These are phyloP conservation scores for Symbiodinium natans DNA, from an alignment of 73 alveolate genomes.

Conservation along the genomic window DNA sequence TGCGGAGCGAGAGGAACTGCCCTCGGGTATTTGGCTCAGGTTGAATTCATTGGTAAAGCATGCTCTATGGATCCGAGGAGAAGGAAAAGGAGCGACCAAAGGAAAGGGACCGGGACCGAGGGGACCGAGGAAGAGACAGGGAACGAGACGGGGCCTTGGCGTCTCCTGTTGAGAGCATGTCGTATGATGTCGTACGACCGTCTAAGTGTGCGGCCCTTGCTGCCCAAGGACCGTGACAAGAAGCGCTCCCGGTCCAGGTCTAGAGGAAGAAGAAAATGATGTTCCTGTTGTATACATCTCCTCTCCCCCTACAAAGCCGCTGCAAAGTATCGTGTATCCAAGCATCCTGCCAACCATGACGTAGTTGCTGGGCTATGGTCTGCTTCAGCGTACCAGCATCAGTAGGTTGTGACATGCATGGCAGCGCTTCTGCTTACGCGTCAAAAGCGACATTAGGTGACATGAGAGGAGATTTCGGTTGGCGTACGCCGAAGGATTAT, in stretches of 20 bases:
- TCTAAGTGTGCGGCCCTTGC: no score
- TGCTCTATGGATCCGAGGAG: not conserved
- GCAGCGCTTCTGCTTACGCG: no score
- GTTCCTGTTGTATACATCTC: not conserved
- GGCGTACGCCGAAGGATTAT: not conserved
- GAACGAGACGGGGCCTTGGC: not conserved
- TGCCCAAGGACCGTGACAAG: not conserved
- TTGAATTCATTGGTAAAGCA: no score
- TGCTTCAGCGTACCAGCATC: no score
- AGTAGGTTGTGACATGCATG: no score
- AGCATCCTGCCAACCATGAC: no score
- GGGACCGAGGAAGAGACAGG: not conserved
- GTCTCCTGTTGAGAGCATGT: no score
- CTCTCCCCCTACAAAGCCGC: not conserved
- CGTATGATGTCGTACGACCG: no score
- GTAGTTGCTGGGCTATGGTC: no score
- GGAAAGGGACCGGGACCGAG: conserved; percentile 2
- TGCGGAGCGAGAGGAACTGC: not conserved
- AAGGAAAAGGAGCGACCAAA: not conserved
- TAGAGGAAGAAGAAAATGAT: not conserved
- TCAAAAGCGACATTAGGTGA: no score
- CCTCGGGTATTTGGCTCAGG: not conserved
- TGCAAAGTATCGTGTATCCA: no score
- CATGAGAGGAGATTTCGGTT: no score
- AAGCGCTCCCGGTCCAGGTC: conserved; percentile 6